phyloP scores from a whole-genome alignment of 495 filamentous ascomycete species.

The Oleoguttula mirabilis region DNA sequence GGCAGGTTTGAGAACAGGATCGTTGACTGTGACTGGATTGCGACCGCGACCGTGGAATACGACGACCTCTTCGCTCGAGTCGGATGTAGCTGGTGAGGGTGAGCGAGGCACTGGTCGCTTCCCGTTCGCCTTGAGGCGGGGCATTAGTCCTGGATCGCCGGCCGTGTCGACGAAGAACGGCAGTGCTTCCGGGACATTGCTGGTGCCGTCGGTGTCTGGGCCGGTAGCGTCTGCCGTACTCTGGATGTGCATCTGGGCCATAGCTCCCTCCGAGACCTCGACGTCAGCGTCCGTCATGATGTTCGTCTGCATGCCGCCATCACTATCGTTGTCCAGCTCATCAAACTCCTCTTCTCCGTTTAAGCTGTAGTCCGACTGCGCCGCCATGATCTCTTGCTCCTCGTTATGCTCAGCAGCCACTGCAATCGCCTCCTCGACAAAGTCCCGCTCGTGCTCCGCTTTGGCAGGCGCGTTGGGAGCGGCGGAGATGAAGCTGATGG shows the following conservation, averaged over 20 bases:
- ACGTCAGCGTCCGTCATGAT: conserved; percentile 9
- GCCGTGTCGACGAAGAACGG: conserved; percentile 19
- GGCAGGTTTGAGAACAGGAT: too few species aligned
- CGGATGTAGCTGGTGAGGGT: conserved; percentile 35
- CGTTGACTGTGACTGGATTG: too few species aligned
- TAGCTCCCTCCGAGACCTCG: conserved; percentile 14
- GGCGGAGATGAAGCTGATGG: conserved; percentile 65
- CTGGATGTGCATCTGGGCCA: conserved; percentile 19
- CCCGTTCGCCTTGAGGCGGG: neutral
- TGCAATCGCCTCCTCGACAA: neutral
- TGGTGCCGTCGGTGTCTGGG: conserved; percentile 1
- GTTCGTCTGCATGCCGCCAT: conserved; percentile 13
- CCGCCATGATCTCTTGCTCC: neutral
- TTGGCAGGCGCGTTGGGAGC: conserved; percentile 7
- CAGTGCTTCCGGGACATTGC: neutral
- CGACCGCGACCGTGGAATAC: conserved; percentile 49
- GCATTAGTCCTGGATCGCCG: conserved; percentile 8
- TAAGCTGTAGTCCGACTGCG: neutral
- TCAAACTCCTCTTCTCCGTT: conserved; percentile 8
- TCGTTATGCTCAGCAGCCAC: neutral
- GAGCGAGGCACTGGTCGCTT: conserved; percentile 23
- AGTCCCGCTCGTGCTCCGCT: neutral
- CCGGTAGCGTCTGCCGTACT: conserved; percentile 5
- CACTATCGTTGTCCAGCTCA: conserved; percentile 3
- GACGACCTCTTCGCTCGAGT: conserved; percentile 55